A percentile compares a stretch with the other conserved stretches of the same genome.
Conservation (phyloP, 2,329 filamentous ascomycete genomes). For the Boeremia lycopersici region DNA sequence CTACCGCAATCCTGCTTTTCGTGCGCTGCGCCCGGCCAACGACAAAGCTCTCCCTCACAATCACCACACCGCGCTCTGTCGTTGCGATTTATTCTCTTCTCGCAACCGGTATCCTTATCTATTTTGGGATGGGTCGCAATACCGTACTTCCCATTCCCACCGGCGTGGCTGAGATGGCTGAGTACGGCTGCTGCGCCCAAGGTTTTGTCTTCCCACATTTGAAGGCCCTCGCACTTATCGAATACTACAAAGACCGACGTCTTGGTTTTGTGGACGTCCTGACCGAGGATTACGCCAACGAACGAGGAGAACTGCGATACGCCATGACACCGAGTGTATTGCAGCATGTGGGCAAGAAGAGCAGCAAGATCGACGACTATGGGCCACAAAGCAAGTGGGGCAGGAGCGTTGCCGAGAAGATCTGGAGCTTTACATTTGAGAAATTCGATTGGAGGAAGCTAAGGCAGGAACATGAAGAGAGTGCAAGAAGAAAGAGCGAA, state of each 20-base stretch:
- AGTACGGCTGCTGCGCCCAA: conserved; percentile 54
- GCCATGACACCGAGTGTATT: conserved; percentile 52
- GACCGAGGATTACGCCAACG: conserved; percentile 51
- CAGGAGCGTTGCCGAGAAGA: conserved; percentile 42
- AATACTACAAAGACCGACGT: conserved; percentile 41
- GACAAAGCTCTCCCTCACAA: conserved; percentile 25
- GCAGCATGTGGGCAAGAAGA: conserved; percentile 53
- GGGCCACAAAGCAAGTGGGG: conserved; percentile 35
- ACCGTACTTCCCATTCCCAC: conserved; percentile 45
- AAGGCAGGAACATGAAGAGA: conserved; percentile 36
- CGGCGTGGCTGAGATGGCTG: conserved; percentile 50
- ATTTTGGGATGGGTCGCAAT: conserved; percentile 50
- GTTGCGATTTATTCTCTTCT: conserved; percentile 25
- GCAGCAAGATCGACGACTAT: conserved; percentile 43
- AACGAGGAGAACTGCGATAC: conserved; percentile 48
- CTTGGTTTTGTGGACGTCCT: conserved; percentile 50
- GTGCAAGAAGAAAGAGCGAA: conserved; percentile 5
- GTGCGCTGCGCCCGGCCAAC: conserved; percentile 30
- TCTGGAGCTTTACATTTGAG: conserved; percentile 51
- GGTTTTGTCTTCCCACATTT: conserved; percentile 52
- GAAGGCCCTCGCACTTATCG: conserved; percentile 33
- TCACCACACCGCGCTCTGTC: conserved; percentile 29
- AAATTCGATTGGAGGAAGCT: conserved; percentile 34
- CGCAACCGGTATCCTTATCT: conserved; percentile 34
- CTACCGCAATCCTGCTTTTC: conserved; percentile 33